Evolutionary conservation across 2,329 filamentous ascomycete species (phyloP), one percentile per base, ranked within the genome.

Genomic region (Fusarium equiseti): DNA sequence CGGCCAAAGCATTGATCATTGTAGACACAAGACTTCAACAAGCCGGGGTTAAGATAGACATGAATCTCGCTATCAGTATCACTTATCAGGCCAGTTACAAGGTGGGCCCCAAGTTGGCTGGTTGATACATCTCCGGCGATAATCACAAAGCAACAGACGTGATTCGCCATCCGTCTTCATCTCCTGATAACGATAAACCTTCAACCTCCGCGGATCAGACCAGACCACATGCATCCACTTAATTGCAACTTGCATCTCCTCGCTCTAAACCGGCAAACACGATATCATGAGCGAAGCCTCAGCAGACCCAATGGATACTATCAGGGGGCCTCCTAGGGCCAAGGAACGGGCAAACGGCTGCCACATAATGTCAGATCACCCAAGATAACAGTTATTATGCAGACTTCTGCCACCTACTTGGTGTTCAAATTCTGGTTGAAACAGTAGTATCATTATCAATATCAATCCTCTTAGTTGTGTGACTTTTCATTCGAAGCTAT

Each of bases 221-320:
- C 45, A 49, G 57, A 63, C 49, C 45, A 48, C 40, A 45, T 51
- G 63, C 60, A 69, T 59, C 68, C 74, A 74, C 72, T 59, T 51
- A 50, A 15, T 56, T 54, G 72, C 58, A 71, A 73, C 49, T 71
- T 75, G 71, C 70, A 78, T 78, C 76, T 78, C 77, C 77, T 78
- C 75, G 73, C 74, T 68, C 38, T 27, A 50, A 45, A 68, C 57
- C n/a, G 59, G 42, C 42, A 45, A 73, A 63, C 63, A 65, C 66
- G 59, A 60, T 42, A 68, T 66, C 51, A 63, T 71, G 70, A 61
- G 45, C 53, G 26, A 40, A 66, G 38, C 57, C 56, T 64, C 64
- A 60, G 57, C 49, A 54, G 63, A 72, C 60, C 52, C 40, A 56
- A 59, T 42, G 58, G 51, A 44, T 32, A 49, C 55, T 32, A 43